Evolutionary conservation across 208 protist species (phyloP).

Genomic region (Porcisia hertigi): DNA sequence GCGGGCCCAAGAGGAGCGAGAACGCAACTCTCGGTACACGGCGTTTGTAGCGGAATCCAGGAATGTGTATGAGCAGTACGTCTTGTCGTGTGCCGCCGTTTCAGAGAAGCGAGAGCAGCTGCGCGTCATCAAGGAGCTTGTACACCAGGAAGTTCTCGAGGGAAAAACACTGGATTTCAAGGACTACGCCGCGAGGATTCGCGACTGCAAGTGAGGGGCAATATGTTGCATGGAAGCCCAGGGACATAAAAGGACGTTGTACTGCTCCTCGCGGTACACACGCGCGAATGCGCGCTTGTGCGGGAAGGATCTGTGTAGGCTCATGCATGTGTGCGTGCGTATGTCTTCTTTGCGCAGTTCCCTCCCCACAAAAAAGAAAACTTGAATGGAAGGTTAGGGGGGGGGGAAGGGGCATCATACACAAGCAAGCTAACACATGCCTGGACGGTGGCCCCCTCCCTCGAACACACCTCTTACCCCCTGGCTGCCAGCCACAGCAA

Average conservation of each 20-base stretch:
- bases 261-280: background rate
- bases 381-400: background rate
- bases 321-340: background rate
- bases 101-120: constrained; percentile 25
- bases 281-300: background rate
- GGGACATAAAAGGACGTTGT: background rate
- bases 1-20: constrained; percentile 17
- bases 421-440: too few relatives aligned
- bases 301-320: too few relatives aligned
- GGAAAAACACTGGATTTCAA: constrained; percentile 25
- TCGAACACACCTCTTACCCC: too few relatives aligned
- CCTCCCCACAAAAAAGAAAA: background rate
- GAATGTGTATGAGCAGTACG: constrained; percentile 32
- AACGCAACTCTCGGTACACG: constrained; percentile 25
- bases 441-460: too few relatives aligned
- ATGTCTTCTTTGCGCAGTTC: background rate
- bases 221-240: background rate
- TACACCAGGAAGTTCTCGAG: constrained; percentile 17
- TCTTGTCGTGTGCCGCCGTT: constrained; percentile 15
- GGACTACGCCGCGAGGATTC: constrained; percentile 11
- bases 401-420: too few relatives aligned
- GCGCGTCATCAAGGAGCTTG: constrained; percentile 14
- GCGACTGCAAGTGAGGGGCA: background rate
- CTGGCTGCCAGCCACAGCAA: too few relatives aligned
- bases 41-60: constrained; percentile 27